Conservation (phyloP, 805 yeast genomes). For the Jamesozyma jinghongensis region DNA sequence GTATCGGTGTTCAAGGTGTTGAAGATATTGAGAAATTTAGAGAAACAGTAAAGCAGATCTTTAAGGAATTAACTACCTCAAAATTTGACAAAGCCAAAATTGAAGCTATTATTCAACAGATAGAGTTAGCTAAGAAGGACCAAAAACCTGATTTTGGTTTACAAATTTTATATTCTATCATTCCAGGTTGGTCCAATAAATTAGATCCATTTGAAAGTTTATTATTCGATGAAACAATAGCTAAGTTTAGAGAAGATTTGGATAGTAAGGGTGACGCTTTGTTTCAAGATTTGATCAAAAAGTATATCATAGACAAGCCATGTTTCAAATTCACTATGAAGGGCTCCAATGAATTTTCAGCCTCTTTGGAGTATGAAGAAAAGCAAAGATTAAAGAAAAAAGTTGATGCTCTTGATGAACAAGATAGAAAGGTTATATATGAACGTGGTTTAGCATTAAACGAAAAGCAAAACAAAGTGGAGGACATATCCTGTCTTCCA, state of each 20-base stretch:
- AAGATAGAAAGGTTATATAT: slow-evolving; percentile 49
- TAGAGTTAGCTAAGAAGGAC: slow-evolving; percentile 74
- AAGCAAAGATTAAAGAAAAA: slow-evolving; percentile 37
- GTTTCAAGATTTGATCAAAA: slow-evolving; percentile 50
- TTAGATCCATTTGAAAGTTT: slow-evolving; percentile 65
- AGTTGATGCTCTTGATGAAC: slow-evolving; percentile 38
- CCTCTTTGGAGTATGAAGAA: slow-evolving; percentile 48
- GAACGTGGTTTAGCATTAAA: slow-evolving; percentile 53
- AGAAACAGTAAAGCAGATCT: slow-evolving; percentile 36
- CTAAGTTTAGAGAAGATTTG: slow-evolving; percentile 55
- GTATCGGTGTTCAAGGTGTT: slow-evolving; percentile 80
- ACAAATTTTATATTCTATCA: slow-evolving; percentile 57
- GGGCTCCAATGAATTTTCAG: slow-evolving; percentile 53
- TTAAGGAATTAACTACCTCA: slow-evolving; percentile 35
- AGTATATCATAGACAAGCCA: slow-evolving; percentile 45
- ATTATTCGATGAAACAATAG: slow-evolving; percentile 53
- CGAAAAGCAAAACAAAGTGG: slow-evolving; percentile 55
- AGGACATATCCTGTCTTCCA: slow-evolving; percentile 74
- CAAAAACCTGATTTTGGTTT: slow-evolving; percentile 88
- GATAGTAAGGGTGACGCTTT: slow-evolving; percentile 41
- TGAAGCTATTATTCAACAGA: slow-evolving; percentile 81
- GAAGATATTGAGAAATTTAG: slow-evolving; percentile 42
- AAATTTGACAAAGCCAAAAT: slow-evolving; percentile 53
- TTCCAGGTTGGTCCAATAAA: slow-evolving; percentile 81
- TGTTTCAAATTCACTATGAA: slow-evolving; percentile 66